Conservation (phyloP, 2,329 filamentous ascomycete species). For the Ceratocystis cacaofunesta region DNA sequence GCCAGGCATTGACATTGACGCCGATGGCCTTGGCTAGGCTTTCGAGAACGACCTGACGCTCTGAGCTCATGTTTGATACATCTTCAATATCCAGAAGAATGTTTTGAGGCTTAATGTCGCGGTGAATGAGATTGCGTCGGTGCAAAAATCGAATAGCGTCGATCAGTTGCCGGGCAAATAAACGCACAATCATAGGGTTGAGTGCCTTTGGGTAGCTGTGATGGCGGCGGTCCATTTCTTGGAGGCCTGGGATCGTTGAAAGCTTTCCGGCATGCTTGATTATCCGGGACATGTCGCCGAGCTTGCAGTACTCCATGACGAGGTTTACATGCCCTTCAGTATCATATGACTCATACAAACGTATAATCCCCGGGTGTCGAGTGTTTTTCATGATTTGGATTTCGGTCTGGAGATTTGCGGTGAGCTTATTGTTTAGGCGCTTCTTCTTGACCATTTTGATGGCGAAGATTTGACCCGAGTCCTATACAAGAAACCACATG, state of each 20-base stretch:
- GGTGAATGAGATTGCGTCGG: constrained; percentile 75
- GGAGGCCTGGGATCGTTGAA: constrained; percentile 61
- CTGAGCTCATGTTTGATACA: constrained; percentile 54
- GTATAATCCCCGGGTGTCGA: constrained; percentile 91
- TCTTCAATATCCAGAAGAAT: constrained; percentile 45
- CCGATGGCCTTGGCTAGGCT: constrained; percentile 32
- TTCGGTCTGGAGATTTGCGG: constrained; percentile 88
- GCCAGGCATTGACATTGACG: constrained; percentile 41
- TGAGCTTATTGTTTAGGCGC: constrained; percentile 88
- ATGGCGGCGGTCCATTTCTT: constrained; percentile 86
- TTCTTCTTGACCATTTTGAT: constrained; percentile 91
- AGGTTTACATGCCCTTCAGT: constrained; percentile 80
- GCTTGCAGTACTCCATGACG: constrained; percentile 96
- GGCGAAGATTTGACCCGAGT: constrained; percentile 30
- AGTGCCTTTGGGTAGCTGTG: constrained; percentile 75
- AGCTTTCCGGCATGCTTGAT: constrained; percentile 87
- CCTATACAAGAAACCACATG: background rate
- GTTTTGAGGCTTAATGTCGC: constrained; percentile 96
- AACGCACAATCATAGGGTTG: constrained; percentile 88
- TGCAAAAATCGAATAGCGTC: constrained; percentile 85
- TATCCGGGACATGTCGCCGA: constrained; percentile 86
- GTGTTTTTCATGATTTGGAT: constrained; percentile 90
- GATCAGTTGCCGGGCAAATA: constrained; percentile 88
- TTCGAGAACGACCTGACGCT: constrained; percentile 43
- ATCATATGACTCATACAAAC: constrained; percentile 87